Conservation (phyloP, 257 asterid species). For the Apocynum venetum region DNA sequence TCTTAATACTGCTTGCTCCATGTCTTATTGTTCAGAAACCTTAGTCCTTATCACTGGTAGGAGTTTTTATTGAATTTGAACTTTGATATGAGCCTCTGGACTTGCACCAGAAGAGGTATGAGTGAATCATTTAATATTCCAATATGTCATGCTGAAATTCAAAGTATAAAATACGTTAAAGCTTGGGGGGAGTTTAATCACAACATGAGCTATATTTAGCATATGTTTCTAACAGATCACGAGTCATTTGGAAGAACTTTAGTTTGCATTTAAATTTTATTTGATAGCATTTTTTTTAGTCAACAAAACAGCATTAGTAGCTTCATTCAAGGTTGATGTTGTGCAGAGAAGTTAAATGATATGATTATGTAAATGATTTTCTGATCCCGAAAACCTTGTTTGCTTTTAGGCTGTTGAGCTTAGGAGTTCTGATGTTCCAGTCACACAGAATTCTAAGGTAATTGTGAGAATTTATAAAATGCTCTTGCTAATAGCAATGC, state of each 20-base stretch:
- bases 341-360: background rate
- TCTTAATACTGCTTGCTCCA: constrained; percentile 6
- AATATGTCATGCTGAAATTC: background rate
- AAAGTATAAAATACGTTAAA: background rate
- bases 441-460: constrained; percentile 45
- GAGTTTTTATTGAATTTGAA: constrained; percentile 8
- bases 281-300: background rate
- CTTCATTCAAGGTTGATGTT: background rate
- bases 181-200: background rate
- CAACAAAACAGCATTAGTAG: background rate
- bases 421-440: constrained; percentile 48
- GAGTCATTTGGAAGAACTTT: background rate
- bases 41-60: constrained; percentile 1
- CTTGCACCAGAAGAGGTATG: background rate
- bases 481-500: constrained; percentile 6
- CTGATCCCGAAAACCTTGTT: constrained; percentile 13
- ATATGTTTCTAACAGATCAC: background rate
- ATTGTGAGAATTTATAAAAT: constrained; percentile 6
- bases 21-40: background rate
- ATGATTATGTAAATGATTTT: background rate
- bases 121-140: background rate
- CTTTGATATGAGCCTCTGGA: background rate
- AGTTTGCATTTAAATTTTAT: background rate
- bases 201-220: background rate
- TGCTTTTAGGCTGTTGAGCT: constrained; percentile 77